A percentile compares a stretch with the other conserved stretches of the same genome.
These are phyloP conservation scores for Phytopythium boreale DNA, from an alignment of 352 stramenopile species.

Conservation along the genomic window DNA sequence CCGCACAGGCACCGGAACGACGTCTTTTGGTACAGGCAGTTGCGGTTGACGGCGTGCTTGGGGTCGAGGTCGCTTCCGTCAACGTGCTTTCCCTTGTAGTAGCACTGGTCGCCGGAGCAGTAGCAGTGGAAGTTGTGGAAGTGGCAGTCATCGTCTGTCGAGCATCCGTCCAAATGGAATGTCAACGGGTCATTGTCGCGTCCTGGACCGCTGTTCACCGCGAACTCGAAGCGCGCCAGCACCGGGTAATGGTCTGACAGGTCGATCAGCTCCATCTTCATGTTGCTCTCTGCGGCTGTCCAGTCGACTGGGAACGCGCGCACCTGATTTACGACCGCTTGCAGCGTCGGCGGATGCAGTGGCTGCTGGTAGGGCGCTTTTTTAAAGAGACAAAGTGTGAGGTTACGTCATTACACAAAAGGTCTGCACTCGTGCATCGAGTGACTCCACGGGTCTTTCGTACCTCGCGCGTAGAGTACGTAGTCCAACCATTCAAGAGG, in stretches of 20 bases:
- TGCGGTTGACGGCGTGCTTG: slow-evolving; percentile 65
- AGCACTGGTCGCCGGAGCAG: slow-evolving; percentile 64
- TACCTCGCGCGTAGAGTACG: slow-evolving; percentile 71
- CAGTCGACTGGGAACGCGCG: slow-evolving; percentile 58
- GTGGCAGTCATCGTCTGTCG: slow-evolving; percentile 62
- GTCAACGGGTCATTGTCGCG: slow-evolving; percentile 49
- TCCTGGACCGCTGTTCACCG: slow-evolving; percentile 33
- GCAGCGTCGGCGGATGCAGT: slow-evolving; percentile 38
- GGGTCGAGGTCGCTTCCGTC: slow-evolving; percentile 53
- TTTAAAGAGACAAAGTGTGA: background rate
- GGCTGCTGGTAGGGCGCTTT: slow-evolving; percentile 74
- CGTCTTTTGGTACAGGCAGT: slow-evolving; percentile 72
- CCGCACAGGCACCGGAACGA: slow-evolving; percentile 62
- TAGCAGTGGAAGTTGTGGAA: slow-evolving; percentile 73
- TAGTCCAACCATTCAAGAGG: slow-evolving; percentile 84
- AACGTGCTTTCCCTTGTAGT: slow-evolving; percentile 50
- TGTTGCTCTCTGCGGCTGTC: slow-evolving; percentile 49
- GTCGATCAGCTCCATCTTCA: slow-evolving; percentile 59
- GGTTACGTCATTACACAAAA: background rate
- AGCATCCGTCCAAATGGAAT: slow-evolving; percentile 76
- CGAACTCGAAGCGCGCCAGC: slow-evolving; percentile 63
- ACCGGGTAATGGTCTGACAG: slow-evolving; percentile 82
- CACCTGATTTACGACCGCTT: slow-evolving; percentile 57
- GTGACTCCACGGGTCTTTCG: too few species aligned
- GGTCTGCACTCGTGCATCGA: too few species aligned